Conservation (phyloP, 495 filamentous ascomycete genomes). For the Chaetomium fimeti region DNA sequence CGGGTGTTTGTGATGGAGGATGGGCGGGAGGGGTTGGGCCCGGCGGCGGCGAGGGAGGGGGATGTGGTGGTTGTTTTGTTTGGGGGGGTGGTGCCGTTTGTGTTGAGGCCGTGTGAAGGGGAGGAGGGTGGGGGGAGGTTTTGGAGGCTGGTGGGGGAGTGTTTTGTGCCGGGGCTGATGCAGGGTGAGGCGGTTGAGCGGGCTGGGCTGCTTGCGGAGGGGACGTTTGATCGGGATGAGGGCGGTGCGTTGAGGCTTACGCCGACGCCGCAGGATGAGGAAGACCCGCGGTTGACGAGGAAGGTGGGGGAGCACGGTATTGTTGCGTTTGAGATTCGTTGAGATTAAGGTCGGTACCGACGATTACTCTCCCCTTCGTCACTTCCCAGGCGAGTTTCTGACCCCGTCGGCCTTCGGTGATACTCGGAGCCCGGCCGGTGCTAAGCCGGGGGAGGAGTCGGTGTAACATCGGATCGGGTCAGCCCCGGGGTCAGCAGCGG, state of each 20-base stretch:
- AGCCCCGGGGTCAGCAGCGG: background rate
- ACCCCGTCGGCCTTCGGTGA: background rate
- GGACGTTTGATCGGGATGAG: background rate
- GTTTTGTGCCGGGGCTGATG: constrained; percentile 8
- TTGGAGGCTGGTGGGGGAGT: constrained; percentile 5
- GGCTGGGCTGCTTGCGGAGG: constrained; percentile 1
- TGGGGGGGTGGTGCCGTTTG: constrained; percentile 8
- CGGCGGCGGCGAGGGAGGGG: constrained; percentile 10
- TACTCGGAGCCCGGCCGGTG: constrained; percentile 5
- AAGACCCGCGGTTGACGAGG: constrained; percentile 5
- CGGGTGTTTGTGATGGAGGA: background rate
- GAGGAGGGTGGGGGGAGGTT: background rate
- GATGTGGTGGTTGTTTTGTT: constrained; percentile 7
- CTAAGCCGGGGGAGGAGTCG: background rate
- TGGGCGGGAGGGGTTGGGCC: background rate
- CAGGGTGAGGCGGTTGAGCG: constrained; percentile 5
- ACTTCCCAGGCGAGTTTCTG: background rate
- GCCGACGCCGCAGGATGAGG: background rate
- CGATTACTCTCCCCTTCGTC: background rate
- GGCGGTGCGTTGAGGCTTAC: background rate
- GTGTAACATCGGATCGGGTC: constrained; percentile 11
- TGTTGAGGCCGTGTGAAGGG: background rate
- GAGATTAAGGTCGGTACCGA: background rate
- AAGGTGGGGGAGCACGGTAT: constrained; percentile 10
- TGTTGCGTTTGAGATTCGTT: constrained; percentile 6